These are phyloP conservation scores for Podaxis rugospora DNA, from an alignment of 768 basidiomycete species.

Conservation along the genomic window DNA sequence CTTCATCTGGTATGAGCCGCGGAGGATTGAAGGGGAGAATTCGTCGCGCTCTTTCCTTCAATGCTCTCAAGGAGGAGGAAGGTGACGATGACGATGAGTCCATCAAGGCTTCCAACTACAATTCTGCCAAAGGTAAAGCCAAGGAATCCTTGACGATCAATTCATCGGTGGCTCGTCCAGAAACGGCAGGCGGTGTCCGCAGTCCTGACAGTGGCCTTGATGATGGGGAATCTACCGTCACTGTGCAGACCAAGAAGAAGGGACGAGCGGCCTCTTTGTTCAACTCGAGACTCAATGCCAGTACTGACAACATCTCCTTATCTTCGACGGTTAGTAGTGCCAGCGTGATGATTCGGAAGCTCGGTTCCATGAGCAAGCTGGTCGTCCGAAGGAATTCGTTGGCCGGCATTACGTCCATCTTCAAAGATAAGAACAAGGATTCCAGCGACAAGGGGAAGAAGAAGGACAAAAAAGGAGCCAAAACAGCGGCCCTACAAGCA, in stretches of 20 bases:
- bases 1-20: slow-evolving; percentile 40
- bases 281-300: slow-evolving; percentile 82
- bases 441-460: slow-evolving; percentile 23
- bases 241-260: slow-evolving; percentile 62
- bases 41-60: slow-evolving; percentile 67
- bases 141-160: slow-evolving; percentile 26
- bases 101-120: slow-evolving; percentile 38
- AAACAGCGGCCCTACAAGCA: slow-evolving; percentile 63
- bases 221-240: slow-evolving; percentile 38
- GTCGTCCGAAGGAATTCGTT: slow-evolving; percentile 79
- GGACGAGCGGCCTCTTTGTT: slow-evolving; percentile 73
- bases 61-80: slow-evolving; percentile 54
- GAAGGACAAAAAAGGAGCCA: slow-evolving; percentile 54
- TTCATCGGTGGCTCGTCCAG: slow-evolving; percentile 22
- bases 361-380: slow-evolving; percentile 86
- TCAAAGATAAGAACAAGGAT: slow-evolving; percentile 81
- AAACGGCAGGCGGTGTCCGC: slow-evolving; percentile 18
- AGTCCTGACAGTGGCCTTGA: slow-evolving; percentile 29
- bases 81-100: slow-evolving; percentile 35
- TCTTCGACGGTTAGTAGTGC: slow-evolving; percentile 93
- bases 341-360: slow-evolving; percentile 94
- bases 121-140: slow-evolving; percentile 26
- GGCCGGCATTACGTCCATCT: slow-evolving; percentile 87
- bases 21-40: slow-evolving; percentile 76
- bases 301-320: slow-evolving; percentile 93